Evolutionary conservation across 305 asterid species (phyloP), one percentile per base, ranked within the genome.

Genomic region (Fraxinus greggii): DNA sequence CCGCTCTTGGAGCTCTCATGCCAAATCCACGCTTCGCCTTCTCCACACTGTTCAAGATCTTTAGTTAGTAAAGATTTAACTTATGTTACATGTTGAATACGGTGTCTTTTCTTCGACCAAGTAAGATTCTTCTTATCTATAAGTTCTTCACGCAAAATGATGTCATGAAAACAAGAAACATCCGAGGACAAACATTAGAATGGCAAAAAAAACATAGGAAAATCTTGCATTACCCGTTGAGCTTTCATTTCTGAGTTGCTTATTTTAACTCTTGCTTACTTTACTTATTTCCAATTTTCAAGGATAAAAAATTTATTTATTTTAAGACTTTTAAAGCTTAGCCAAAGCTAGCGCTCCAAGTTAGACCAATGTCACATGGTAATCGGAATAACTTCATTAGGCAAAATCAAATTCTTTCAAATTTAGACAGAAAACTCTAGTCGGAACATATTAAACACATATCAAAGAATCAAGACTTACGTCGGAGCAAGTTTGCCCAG

Each of bases 401-500:
- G 1, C 1, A 36, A 73, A 38, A 72, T 56, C 38, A 72, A 26
- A 73, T 56, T 17, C 78, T 76, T 54, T 28, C n/a, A 29, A 2
- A 29, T n/a, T 48, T 31, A 32, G 13, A 65, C 61, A 82, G n/a
- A 75, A 73, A 69, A 29, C 10, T 10, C 35, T 26, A 48, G 21
- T 31, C 8, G 32, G 80, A 63, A 8, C 35, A 3, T 32, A 38
- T 45, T 21, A 29, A 78, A 36, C 17, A 15, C 2, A 13, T 1
- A 4, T 7, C 19, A 59, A 77, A 77, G 48, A 80, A 82, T 56
- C 6, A 67, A 33, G 51, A 79, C 95, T 92, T 84, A 92, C 98
- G 97, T 91, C 24, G 99, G 99, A 80, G 99, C 99, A 75, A 95
- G 98, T 88, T 91, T 95, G 79, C 99, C 99, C 3, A 92, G 95